Percentiles rank a stretch among this genome's conserved stretches.
phyloP scores from a whole-genome alignment of 2,329 filamentous ascomycete species.

The Pseudopithomyces chartarum region DNA sequence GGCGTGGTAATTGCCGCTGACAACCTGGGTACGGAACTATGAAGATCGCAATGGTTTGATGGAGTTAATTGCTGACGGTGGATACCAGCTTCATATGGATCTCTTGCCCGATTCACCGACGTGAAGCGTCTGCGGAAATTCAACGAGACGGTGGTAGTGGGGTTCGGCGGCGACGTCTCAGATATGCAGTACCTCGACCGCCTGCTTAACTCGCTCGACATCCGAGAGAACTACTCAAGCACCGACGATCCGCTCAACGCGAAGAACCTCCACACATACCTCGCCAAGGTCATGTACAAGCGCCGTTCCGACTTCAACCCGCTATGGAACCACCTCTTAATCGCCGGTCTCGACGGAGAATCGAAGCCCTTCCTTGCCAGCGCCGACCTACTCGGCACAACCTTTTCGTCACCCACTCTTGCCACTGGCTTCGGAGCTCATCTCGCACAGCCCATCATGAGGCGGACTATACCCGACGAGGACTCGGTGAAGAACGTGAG shows the following conservation, averaged over 20 bases:
- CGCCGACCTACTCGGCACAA: slow-evolving; percentile 90
- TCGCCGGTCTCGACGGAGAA: slow-evolving; percentile 80
- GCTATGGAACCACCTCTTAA: slow-evolving; percentile 93
- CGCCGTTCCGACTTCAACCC: slow-evolving; percentile 95
- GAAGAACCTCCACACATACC: slow-evolving; percentile 94
- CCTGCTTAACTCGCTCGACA: slow-evolving; percentile 82
- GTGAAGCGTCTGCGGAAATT: slow-evolving; percentile 94
- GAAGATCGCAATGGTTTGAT: not conserved
- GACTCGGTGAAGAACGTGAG: slow-evolving; percentile 72
- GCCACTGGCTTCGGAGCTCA: slow-evolving; percentile 94
- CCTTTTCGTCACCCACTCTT: slow-evolving; percentile 83
- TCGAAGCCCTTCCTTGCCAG: slow-evolving; percentile 86
- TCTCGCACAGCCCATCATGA: slow-evolving; percentile 89
- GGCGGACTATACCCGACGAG: slow-evolving; percentile 83
- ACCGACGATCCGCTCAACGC: slow-evolving; percentile 70
- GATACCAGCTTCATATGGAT: slow-evolving; percentile 86
- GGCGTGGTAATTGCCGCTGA: slow-evolving; percentile 97
- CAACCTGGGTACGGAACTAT: slow-evolving; percentile 74
- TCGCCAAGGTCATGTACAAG: slow-evolving; percentile 94
- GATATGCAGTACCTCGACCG: slow-evolving; percentile 99
- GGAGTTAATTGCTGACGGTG: slow-evolving; percentile 13
- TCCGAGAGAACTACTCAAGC: slow-evolving; percentile 82
- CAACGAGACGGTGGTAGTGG: slow-evolving; percentile 80
- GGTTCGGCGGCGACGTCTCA: slow-evolving; percentile 95
- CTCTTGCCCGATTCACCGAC: slow-evolving; percentile 90